Base-by-base conservation (phyloP, 2,329 filamentous ascomycete genomes). In the Pseudogymnoascus sp. region DNA sequence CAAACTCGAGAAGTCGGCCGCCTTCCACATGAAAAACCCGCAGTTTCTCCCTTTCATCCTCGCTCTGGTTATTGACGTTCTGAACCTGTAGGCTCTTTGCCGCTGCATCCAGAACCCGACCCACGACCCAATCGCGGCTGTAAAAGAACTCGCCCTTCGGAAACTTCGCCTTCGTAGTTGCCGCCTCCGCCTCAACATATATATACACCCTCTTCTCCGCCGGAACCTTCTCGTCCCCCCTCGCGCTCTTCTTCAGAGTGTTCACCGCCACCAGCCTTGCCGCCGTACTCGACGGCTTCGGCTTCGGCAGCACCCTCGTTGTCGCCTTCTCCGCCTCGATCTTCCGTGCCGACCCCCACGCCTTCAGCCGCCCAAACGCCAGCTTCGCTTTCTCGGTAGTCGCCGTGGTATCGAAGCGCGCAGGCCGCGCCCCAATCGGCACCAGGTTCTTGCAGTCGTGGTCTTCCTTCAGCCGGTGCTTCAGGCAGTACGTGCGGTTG, bases 21-120 rank as follows among this genome's bases (percentile, higher is more conserved):
- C 89, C 90, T 73, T 99, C 93, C 0, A 99, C 90, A 73, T 98
- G 93, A 72, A 96, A 99, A 0, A 99, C 86, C 7, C 95, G 79
- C 67, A 99, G 74, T 75, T 89, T 89, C 64, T 92, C 88, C 73
- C 89, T 87, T 77, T 96, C 91, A 11, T 88, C 83, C 2, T 82
- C 84, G 0, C 85, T 87, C 69, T 89, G 82, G 70, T 96, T 96
- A 72, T 96, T 96, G 66, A 93, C 76, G 68, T 96, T 96, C 71
- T 89, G 83, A 7, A 96, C 86, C 76, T 93, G 90, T 64, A 96
- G 74, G 63, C 84, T 83, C 75, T 84, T 87, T 0, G 91, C 91
- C 14, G 91, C 91, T 4, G 87, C 83, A 72, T 96, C 91, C 61
- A 96, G 77, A 19, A 95, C 81, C 59, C 91, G 80, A 0, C 95